Conservation (phyloP, 257 asterid species). For the Ballota nigra region DNA sequence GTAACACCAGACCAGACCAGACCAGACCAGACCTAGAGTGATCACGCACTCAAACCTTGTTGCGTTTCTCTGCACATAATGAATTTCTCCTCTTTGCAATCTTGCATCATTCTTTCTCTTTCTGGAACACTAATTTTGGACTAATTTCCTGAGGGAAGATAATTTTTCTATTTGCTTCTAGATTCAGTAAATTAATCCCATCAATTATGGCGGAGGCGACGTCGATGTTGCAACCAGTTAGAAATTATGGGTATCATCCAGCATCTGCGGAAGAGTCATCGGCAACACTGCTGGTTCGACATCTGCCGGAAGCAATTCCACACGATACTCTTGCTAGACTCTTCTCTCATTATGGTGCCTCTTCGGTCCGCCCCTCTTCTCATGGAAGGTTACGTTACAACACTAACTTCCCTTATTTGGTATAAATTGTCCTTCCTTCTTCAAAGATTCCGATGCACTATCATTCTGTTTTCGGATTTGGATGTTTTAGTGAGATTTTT, state of each 20-base stretch:
- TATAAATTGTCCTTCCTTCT: not conserved
- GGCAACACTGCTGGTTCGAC: constrained; percentile 66
- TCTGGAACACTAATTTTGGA: not conserved
- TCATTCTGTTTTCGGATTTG: not conserved
- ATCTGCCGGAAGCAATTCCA: constrained; percentile 88
- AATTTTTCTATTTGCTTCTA: not conserved
- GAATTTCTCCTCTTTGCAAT: not conserved
- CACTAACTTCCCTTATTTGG: not conserved
- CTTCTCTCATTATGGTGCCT: constrained; percentile 83
- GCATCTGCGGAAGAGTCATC: constrained; percentile 21
- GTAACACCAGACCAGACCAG: too few species aligned
- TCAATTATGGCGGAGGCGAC: constrained; percentile 27
- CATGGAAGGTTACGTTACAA: constrained; percentile 49
- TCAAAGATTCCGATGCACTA: not conserved
- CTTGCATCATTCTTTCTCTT: not conserved
- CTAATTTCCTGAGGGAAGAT: not conserved
- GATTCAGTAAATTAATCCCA: not conserved
- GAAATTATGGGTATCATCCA: constrained; percentile 8
- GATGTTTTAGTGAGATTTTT: not conserved
- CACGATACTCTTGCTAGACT: constrained; percentile 60
- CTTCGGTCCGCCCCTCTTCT: constrained; percentile 66
- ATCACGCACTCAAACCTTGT: too few species aligned
- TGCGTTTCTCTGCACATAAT: too few species aligned
- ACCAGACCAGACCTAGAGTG: too few species aligned
- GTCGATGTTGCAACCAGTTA: constrained; percentile 6